Evolutionary conservation across 1,139 yeast genomes (phyloP), one percentile per base, ranked within the genome.

Genomic region (Debaryomyces coudertii): DNA sequence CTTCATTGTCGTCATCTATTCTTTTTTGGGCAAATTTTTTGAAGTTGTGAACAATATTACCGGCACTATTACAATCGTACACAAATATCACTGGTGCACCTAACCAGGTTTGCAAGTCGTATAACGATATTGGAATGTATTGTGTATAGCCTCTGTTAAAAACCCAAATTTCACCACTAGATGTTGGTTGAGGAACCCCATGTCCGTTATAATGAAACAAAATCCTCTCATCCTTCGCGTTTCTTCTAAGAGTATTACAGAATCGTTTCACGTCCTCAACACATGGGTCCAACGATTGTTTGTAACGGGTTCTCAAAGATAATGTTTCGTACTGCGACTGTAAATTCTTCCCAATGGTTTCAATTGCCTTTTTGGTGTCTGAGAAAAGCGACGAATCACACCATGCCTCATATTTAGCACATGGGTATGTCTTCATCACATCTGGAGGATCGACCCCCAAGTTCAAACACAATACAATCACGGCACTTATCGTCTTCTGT

Each of bases 111-210:
- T 93, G 99, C 44, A 93, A 72, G 60, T 95, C 99, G 62, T 89
- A 90, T 18, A 93, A 69, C 5, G 97, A 88, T 2, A 93, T 95
- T 1, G 99, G 99, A 50, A 93, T 93, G 62, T 93, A 93, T 67
- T 93, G 99, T 1, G 99, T 93, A 63, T 92, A 95, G 1, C 97
- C 97, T 55, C 97, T 74, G 65, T 93, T 93, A 69, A 93, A 93
- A 12, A 95, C 98, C 99, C 99, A 93, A 18, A 93, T 90, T 61
- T 93, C 99, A n/a, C 99, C 99, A 45, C 92, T 83, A 24, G 90
- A 83, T 0, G 99, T 95, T 0, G 99, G 99, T 54, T 90, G 90
- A 0, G 99, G 99, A 2, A 93, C 99, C 14, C 99, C 99, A 61
- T 93, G 99, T 3, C 99, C 99, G 59, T 93, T 93, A 63, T 95